A percentile compares a stretch with the other conserved stretches of the same genome.
phyloP scores from a whole-genome alignment of 495 filamentous ascomycete species.

The Trichoderma erinaceum region DNA sequence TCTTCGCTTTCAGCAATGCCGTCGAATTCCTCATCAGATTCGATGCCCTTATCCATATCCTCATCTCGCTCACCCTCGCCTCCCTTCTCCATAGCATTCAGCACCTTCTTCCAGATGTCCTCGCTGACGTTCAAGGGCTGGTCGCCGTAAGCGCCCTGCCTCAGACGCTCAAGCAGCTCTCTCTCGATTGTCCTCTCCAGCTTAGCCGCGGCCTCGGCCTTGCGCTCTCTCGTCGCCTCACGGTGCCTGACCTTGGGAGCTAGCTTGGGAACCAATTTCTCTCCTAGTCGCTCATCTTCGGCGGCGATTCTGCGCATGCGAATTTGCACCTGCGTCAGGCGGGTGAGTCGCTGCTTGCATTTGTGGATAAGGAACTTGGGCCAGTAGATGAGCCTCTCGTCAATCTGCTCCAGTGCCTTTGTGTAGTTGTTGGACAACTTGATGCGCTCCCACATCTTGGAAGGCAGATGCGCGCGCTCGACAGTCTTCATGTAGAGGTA shows the following conservation, averaged over 20 bases:
- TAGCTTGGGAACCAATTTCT: constrained; percentile 80
- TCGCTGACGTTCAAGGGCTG: constrained; percentile 90
- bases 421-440: constrained; percentile 86
- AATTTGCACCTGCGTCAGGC: constrained; percentile 88
- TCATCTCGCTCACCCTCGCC: constrained; percentile 80
- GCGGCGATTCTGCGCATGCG: constrained; percentile 74
- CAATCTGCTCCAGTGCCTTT: constrained; percentile 80
- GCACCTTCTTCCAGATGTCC: constrained; percentile 94
- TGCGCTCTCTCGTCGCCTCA: constrained; percentile 87
- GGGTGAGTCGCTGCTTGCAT: constrained; percentile 94
- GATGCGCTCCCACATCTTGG: constrained; percentile 92
- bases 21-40: constrained; percentile 72
- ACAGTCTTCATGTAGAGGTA: constrained; percentile 98
- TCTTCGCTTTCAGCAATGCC: constrained; percentile 58
- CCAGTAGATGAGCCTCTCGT: constrained; percentile 87
- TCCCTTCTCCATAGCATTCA: constrained; percentile 78
- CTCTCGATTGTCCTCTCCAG: constrained; percentile 93
- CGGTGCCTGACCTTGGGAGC: constrained; percentile 87
- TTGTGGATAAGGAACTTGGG: constrained; percentile 94
- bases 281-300: constrained; percentile 87
- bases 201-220: constrained; percentile 90
- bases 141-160: constrained; percentile 92
- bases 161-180: constrained; percentile 84
- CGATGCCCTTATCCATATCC: constrained; percentile 77
- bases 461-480: constrained; percentile 83